Conservation (phyloP, 768 basidiomycete genomes). For the Russula dissimulans region DNA sequence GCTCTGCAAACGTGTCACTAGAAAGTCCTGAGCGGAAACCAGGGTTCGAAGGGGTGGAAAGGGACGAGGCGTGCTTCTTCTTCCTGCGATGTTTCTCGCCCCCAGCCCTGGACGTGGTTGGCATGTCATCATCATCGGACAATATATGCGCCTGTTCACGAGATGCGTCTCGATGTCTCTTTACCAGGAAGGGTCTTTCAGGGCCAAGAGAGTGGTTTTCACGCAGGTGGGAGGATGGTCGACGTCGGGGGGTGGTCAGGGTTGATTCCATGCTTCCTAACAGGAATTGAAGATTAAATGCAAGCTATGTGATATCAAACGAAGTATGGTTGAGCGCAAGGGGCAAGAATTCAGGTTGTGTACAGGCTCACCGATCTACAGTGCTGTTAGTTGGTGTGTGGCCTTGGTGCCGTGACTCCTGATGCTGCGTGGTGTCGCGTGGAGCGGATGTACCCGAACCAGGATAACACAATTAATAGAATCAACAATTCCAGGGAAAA, state of each 20-base stretch:
- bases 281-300: background rate
- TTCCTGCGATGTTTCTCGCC: conserved; percentile 14
- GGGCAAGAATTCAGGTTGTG: background rate
- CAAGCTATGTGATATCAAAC: background rate
- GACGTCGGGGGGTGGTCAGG: background rate
- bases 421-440: too few relatives aligned
- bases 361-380: background rate
- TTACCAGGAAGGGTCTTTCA: conserved; percentile 8
- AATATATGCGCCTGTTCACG: background rate
- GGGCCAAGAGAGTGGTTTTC: background rate
- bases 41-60: background rate
- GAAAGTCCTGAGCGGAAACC: conserved; percentile 1
- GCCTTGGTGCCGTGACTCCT: too few relatives aligned
- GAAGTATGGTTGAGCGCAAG: background rate
- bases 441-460: too few relatives aligned
- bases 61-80: conserved; percentile 3
- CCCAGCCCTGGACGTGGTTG: background rate
- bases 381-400: background rate
- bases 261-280: conserved; percentile 6
- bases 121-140: conserved; percentile 15
- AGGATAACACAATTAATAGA: too few relatives aligned
- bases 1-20: conserved; percentile 5
- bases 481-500: too few relatives aligned
- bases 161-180: conserved; percentile 9
- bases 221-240: conserved; percentile 5